Percentiles rank a stretch among this genome's conserved stretches.
Conservation (phyloP, 768 basidiomycete genomes). For the Pleurotus giganteus region DNA sequence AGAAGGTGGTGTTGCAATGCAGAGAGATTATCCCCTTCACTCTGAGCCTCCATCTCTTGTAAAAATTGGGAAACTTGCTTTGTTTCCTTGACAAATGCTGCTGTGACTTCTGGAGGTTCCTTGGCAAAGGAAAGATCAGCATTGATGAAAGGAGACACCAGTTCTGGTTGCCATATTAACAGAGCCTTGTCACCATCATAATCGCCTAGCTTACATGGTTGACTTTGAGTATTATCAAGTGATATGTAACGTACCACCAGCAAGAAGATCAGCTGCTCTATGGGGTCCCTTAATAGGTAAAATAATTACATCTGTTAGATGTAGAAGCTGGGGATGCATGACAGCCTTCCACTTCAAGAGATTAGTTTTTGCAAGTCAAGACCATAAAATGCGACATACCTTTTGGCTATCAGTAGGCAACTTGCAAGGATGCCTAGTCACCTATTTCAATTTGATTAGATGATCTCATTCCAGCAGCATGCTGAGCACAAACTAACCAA, state of each 20-base stretch:
- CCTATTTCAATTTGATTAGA: constrained; percentile 24
- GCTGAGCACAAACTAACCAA: constrained; percentile 33
- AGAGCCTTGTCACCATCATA: constrained; percentile 68
- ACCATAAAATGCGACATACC: constrained; percentile 27
- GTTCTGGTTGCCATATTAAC: constrained; percentile 55
- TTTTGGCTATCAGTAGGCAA: constrained; percentile 66
- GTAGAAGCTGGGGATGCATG: constrained; percentile 42
- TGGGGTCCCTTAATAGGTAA: constrained; percentile 51
- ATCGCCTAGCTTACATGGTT: constrained; percentile 41
- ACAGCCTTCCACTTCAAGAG: constrained; percentile 53
- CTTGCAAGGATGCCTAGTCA: constrained; percentile 70
- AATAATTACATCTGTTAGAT: constrained; percentile 57
- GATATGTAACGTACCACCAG: constrained; percentile 44
- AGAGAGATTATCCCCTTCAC: constrained; percentile 24
- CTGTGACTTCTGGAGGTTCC: constrained; percentile 42
- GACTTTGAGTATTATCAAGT: not conserved
- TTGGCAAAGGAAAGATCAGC: constrained; percentile 46
- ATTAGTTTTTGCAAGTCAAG: not conserved
- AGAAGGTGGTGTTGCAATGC: constrained; percentile 51
- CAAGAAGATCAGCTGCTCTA: constrained; percentile 60
- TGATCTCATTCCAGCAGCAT: not conserved
- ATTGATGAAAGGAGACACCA: constrained; percentile 56
- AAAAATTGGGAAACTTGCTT: constrained; percentile 45
- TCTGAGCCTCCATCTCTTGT: constrained; percentile 18
- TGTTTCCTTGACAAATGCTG: constrained; percentile 40